These are phyloP conservation scores for Fusarium anguioides DNA, from an alignment of 2,329 filamentous ascomycete genomes.

Conservation along the genomic window DNA sequence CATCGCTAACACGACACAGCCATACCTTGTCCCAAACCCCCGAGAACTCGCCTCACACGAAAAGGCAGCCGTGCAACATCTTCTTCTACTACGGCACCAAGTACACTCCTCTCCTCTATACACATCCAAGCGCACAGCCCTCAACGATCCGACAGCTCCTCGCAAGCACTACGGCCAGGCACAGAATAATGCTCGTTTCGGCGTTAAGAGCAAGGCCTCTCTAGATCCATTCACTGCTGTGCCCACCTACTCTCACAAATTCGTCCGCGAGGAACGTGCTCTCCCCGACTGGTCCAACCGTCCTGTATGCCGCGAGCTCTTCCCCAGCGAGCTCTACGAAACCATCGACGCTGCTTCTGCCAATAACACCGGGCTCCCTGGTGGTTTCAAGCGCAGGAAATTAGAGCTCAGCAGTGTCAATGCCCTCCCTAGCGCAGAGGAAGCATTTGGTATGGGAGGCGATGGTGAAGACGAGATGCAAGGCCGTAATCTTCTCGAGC, in stretches of 20 bases:
- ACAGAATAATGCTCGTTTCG: slow-evolving; percentile 69
- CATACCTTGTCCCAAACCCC: slow-evolving; percentile 61
- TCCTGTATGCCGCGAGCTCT: slow-evolving; percentile 64
- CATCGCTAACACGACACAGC: slow-evolving; percentile 49
- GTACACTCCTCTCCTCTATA: slow-evolving; percentile 66
- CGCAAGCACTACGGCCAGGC: slow-evolving; percentile 64
- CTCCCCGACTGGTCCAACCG: slow-evolving; percentile 65
- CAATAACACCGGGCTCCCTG: slow-evolving; percentile 45
- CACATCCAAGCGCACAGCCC: slow-evolving; percentile 62
- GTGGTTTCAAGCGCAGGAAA: slow-evolving; percentile 55
- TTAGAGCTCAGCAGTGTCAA: slow-evolving; percentile 61
- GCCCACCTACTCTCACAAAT: slow-evolving; percentile 68
- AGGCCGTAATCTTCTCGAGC: slow-evolving; percentile 55
- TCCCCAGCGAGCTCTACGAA: slow-evolving; percentile 66
- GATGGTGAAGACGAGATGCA: slow-evolving; percentile 43
- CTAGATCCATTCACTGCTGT: slow-evolving; percentile 69
- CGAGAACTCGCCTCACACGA: slow-evolving; percentile 58
- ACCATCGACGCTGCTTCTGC: slow-evolving; percentile 61
- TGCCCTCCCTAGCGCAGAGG: slow-evolving; percentile 61
- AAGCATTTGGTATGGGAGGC: slow-evolving; percentile 58
- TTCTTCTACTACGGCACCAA: slow-evolving; percentile 67
- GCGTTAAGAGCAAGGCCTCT: slow-evolving; percentile 65
- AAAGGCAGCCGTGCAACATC: slow-evolving; percentile 59
- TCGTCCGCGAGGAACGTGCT: slow-evolving; percentile 62
- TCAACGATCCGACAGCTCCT: slow-evolving; percentile 54